phyloP scores from a whole-genome alignment of 495 filamentous ascomycete genomes.

The Cercophora scortea region DNA sequence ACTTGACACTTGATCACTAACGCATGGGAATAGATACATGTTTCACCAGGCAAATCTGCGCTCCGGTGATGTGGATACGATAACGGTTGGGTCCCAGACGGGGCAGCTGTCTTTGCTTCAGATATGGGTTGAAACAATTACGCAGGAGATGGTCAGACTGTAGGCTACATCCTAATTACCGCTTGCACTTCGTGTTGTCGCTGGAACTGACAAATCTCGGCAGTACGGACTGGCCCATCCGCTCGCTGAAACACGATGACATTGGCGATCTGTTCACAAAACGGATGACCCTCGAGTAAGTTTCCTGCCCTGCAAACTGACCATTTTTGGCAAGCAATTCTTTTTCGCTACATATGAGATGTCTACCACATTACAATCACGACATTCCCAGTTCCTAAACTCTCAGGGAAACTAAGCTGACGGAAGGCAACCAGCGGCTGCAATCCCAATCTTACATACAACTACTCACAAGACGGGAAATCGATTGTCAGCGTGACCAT shows the following conservation, averaged over 20 bases:
- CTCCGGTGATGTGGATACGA: conserved; percentile 35
- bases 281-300: conserved; percentile 45
- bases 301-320: background rate
- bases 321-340: too few species aligned
- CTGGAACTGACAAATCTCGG: background rate
- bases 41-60: conserved; percentile 56
- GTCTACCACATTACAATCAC: too few species aligned
- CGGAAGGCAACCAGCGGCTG: conserved; percentile 24
- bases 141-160: conserved; percentile 50
- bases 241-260: conserved; percentile 48
- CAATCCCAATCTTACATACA: conserved; percentile 41
- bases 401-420: too few species aligned
- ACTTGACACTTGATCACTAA: background rate
- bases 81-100: conserved; percentile 45
- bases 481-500: conserved; percentile 46
- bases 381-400: too few species aligned
- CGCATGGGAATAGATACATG: conserved; percentile 24
- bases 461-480: conserved; percentile 26
- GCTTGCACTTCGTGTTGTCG: too few species aligned
- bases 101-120: conserved; percentile 48
- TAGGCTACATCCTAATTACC: background rate
- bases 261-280: conserved; percentile 44
- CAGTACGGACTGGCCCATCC: conserved; percentile 47
- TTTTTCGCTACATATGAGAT: too few species aligned
- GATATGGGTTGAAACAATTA: conserved; percentile 52